phyloP scores from a whole-genome alignment of 1,139 yeast genomes.

The Magnusiomyces tetraspermus region DNA sequence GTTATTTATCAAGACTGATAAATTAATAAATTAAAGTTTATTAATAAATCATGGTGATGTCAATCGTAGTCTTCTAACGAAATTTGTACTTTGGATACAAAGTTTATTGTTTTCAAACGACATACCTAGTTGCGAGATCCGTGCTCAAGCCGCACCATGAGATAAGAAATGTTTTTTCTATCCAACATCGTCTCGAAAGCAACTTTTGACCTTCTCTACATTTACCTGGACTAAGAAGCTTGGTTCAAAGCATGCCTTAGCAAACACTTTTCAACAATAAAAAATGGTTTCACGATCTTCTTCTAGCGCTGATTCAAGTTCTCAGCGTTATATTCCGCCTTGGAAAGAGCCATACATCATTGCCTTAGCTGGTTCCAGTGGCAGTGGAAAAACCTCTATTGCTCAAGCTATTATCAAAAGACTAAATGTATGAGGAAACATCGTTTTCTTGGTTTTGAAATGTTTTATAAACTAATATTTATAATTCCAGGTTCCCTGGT shows the following conservation, averaged over 20 bases:
- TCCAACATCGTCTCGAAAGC: no score
- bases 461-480: not conserved
- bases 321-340: slow-evolving; percentile 48
- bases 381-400: slow-evolving; percentile 82
- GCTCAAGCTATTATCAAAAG: slow-evolving; percentile 74
- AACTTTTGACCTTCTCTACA: no score
- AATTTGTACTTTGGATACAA: no score
- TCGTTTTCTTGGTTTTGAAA: not conserved
- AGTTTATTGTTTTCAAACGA: no score
- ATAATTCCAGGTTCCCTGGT: slow-evolving; percentile 72
- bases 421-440: slow-evolving; percentile 34
- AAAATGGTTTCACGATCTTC: not conserved
- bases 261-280: not conserved
- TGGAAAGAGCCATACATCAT: slow-evolving; percentile 95
- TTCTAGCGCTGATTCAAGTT: not conserved
- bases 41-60: not conserved
- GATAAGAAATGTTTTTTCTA: no score
- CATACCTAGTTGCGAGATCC: no score
- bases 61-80: not conserved
- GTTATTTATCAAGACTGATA: not conserved
- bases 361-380: slow-evolving; percentile 91
- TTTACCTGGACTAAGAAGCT: no score
- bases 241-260: not conserved
- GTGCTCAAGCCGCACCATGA: no score
- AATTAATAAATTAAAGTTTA: not conserved